Base-by-base conservation (phyloP, 768 basidiomycete species). In the Podaxis sp. region DNA sequence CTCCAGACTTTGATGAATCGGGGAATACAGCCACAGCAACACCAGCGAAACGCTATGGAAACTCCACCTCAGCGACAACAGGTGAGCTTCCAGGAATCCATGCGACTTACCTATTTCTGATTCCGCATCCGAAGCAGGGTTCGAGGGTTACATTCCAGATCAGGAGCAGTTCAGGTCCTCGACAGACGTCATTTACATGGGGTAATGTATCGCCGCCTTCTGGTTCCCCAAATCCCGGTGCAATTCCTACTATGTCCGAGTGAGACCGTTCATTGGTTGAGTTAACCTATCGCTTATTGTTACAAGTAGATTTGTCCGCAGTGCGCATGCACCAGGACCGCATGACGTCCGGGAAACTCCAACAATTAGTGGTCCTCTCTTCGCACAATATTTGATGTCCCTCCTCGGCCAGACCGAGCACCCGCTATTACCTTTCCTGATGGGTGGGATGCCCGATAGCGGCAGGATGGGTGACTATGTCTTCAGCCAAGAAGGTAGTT, bases 401-500 rank as follows among this genome's bases (percentile, higher is more conserved):
- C 72, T 92, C 63, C 77, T 92, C 48, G 81, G 80, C 33, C 74
- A 80, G 38, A 78, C 61, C 13, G 54, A 80, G 30, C 83, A 84
- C 62, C 79, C 80, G 11, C 69, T 83, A 59, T 61, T 74, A 28
- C 79, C 79, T 13, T 55, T 85, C 44, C 75, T 87, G 42, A 76
- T 76, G n/a, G 68, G 68, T 19, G 76, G 72, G 30, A 67, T 75
- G 63, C 77, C 82, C 3, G 79, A 82, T 60, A 76, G 75, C 38
- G 88, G 90, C 1, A 79, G 86, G 69, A 84, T 88, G 84, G 95
- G 95, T 2, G 95, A 97, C 72, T 97, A 96, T 77, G 95, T 92
- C 4, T 91, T 94, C 69, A 92, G 87, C 65, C 92, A 96, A 75
- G 92, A 94, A 83, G 92, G 95, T 88, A 59, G 55, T 9, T 48